These are phyloP conservation scores for Symbiodinium pilosum DNA, from an alignment of 73 alveolate species.

Conservation along the genomic window DNA sequence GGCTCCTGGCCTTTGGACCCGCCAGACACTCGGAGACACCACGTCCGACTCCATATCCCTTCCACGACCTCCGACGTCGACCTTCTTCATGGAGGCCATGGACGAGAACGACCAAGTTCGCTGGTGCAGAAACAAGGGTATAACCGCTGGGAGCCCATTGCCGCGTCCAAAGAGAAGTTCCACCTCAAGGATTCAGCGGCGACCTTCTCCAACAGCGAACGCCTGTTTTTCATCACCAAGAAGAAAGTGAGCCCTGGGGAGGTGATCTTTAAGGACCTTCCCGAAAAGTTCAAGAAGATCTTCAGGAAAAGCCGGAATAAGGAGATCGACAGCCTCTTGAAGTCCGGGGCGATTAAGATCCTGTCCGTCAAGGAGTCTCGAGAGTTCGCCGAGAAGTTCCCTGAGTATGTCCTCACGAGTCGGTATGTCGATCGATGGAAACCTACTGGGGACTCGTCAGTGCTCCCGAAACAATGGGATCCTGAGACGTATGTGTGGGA, in stretches of 20 bases:
- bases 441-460: not conserved
- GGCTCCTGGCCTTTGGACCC: too few species aligned
- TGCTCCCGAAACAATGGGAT: not conserved
- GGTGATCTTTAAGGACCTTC: not conserved
- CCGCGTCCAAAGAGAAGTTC: not conserved
- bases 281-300: not conserved
- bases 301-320: not conserved
- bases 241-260: not conserved
- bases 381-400: not conserved
- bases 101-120: too few species aligned
- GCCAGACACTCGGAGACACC: too few species aligned
- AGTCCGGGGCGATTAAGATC: not conserved
- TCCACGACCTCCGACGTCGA: too few species aligned
- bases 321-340: not conserved
- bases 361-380: not conserved
- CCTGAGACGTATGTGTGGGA: not conserved
- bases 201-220: not conserved
- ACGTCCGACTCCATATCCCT: too few species aligned
- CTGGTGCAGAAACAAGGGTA: too few species aligned
- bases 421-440: not conserved
- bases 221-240: not conserved
- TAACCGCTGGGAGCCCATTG: not conserved
- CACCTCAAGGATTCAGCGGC: not conserved
- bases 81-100: too few species aligned
- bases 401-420: not conserved